A percentile compares a stretch with the other conserved stretches of the same genome.
Evolutionary conservation across 2,329 filamentous ascomycete genomes (phyloP).

Genomic region (Aspergillus carbonarius): DNA sequence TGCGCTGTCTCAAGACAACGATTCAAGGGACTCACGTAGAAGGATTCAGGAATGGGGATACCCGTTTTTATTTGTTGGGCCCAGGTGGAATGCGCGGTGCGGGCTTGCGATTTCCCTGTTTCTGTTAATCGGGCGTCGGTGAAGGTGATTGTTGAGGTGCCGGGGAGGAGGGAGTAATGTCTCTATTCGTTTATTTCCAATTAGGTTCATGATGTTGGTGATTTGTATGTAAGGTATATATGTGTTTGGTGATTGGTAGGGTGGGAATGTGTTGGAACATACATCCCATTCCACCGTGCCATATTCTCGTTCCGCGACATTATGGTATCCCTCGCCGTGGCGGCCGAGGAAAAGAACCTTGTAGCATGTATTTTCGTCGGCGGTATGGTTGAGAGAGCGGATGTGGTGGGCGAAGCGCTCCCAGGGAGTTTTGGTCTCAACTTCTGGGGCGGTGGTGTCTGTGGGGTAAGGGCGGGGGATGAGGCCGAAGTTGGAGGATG

Average conservation of each 20-base stretch:
- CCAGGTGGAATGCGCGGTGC: slow-evolving; percentile 49
- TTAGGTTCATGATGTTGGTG: too few species aligned
- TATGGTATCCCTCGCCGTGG: slow-evolving; percentile 63
- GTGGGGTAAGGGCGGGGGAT: slow-evolving; percentile 47
- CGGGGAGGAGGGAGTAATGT: slow-evolving; percentile 60
- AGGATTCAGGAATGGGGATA: slow-evolving; percentile 56
- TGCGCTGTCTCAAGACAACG: slow-evolving; percentile 59
- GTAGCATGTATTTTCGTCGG: slow-evolving; percentile 45
- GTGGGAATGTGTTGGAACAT: too few species aligned
- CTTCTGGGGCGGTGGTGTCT: slow-evolving; percentile 34
- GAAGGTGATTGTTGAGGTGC: slow-evolving; percentile 57
- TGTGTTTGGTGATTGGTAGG: too few species aligned
- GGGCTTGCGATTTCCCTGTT: slow-evolving; percentile 54
- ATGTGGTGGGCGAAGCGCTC: slow-evolving; percentile 53
- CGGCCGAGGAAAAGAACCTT: slow-evolving; percentile 60
- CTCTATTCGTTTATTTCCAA: slow-evolving; percentile 39
- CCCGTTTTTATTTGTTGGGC: slow-evolving; percentile 44
- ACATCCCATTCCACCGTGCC: slow-evolving; percentile 62
- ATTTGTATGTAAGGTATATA: too few species aligned
- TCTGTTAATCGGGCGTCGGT: slow-evolving; percentile 59
- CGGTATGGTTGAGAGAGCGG: slow-evolving; percentile 44
- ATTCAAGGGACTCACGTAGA: slow-evolving; percentile 58
- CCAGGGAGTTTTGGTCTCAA: slow-evolving; percentile 52
- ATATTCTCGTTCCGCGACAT: slow-evolving; percentile 59
- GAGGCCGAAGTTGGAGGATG: slow-evolving; percentile 50